Evolutionary conservation across 2,329 filamentous ascomycete genomes (phyloP), one percentile per base, ranked within the genome.

Genomic region (Fusarium sp.): DNA sequence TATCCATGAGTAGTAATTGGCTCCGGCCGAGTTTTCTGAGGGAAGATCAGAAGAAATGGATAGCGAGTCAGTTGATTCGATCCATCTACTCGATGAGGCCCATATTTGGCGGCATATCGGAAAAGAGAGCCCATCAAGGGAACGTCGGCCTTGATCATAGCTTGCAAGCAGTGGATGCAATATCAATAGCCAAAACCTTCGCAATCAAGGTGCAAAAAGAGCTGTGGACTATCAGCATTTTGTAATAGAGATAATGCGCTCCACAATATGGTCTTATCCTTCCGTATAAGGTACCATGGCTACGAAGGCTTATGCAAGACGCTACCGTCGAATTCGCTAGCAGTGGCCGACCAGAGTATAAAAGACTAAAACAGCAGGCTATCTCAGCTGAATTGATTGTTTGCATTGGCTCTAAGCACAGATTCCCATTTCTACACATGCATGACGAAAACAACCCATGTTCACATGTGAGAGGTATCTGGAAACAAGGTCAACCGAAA

Each of bases 11-110:
- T 17, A 28, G 20, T 22, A 7, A 12, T 44, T 20, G 24, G 8
- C 6, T 12, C 5, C 15, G 15, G 8, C 24, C 14, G 8, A 11
- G 15, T 11, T 4, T 13, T 13, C 4, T 61, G n/a, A 22, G 45
- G n/a, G 28, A 47, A 11, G 58, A 20, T 35, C 69, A 70, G 26
- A 44, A 38, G 31, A 20, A 18, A 12, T 72, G 66, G 66, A 72
- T 72, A 36, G 38, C 45, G 24, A 38, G 36, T 7, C 52, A 72
- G 28, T 61, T 70, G 12, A 36, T 63, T 11, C 66, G 69, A 20
- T 54, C 60, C 11, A 41, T 66, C 12, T 54, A 62, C 33, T 44
- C 68, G 3, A 49, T 63, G 58, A 48, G 33, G 6, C 56, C 56
- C 4, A 59, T 59, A 3, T 28, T 59, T 7, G 31, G 56, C 2